Percentiles rank a stretch among this genome's conserved stretches.
Conservation (phyloP, 2,329 filamentous ascomycete genomes). For the Fusarium sp. region DNA sequence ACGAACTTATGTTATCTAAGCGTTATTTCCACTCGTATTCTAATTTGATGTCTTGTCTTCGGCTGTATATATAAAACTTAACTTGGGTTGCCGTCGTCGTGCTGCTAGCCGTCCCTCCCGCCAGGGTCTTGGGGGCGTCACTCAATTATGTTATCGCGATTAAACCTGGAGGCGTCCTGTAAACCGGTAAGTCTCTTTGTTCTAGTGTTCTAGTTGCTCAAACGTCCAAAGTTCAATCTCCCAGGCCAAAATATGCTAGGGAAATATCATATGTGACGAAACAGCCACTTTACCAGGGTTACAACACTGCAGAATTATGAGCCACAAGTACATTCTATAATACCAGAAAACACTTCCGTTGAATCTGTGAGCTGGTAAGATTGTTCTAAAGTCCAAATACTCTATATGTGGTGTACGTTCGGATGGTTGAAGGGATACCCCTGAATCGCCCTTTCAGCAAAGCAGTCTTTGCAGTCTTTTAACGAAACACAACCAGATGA, state of each 20-base stretch:
- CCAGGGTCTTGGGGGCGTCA: not conserved
- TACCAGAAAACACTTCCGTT: not conserved
- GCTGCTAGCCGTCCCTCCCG: not conserved
- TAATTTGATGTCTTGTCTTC: not conserved
- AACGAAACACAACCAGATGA: not conserved
- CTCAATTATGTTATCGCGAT: not conserved
- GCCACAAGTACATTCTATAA: not conserved
- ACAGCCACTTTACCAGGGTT: not conserved
- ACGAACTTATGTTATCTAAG: not conserved
- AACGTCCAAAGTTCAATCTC: not conserved
- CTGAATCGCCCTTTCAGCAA: not conserved
- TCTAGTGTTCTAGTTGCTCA: not conserved
- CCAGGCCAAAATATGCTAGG: not conserved
- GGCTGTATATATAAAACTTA: not conserved
- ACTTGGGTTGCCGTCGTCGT: no score
- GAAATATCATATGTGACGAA: conserved; percentile 16
- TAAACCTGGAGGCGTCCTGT: no score
- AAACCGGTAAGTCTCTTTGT: not conserved
- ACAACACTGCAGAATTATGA: not conserved
- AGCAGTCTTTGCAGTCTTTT: not conserved
- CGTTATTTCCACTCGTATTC: not conserved
- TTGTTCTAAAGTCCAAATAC: not conserved
- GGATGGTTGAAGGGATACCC: not conserved
- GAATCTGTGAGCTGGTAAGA: not conserved
- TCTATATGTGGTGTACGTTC: not conserved